Base-by-base conservation (phyloP, 2,329 filamentous ascomycete genomes). In the Colletotrichum coccodes region DNA sequence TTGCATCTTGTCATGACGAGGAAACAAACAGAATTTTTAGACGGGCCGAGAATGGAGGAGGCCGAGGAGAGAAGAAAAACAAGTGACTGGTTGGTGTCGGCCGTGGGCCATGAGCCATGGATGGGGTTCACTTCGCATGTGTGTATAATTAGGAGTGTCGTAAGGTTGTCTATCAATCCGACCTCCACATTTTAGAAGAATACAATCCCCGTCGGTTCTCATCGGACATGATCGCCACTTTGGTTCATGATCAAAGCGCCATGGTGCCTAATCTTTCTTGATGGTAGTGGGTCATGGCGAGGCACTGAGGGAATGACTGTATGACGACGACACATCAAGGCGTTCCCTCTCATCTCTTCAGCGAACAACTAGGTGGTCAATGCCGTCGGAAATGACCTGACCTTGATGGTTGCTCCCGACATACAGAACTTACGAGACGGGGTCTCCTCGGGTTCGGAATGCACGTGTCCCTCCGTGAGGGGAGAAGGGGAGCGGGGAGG, bases 1-100 rank as follows among this genome's bases (percentile, higher is more conserved):
- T 64, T 60, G 59, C 60, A 38, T 64, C 16, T 21, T 42, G 42
- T 56, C 34, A 56, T 49, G 40, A 54, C 30, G 36, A 54, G 46
- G 28, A 63, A 46, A 40, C 38, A 26, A 21, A 8, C 64, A 16
- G 42, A 21, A 18, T 40, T 18, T 47, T 56, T 49, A 34, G 64
- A 52, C 21, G 64, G 46, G 44, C 21, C 28, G 60, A 32, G n/a
- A 52, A 18, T 23, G 42, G 21, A 23, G 8, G 11, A 38, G 46
- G 50, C 18, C n/a, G 28, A 23, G 14, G 8, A 38, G 38, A n/a
- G 16, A 54, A 40, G 30, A 28, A 47, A 46, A 32, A 57, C 59
- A 56, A 60, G 64, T 32, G 44, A 44, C 18, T 4, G 23, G 12
- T 36, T 12, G 21, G 9, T 18, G 50, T 36, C n/a, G 50, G 57